Percentiles rank a stretch among this genome's conserved stretches.
phyloP scores from a whole-genome alignment of 352 stramenopile genomes.

The Vaucheria bursata region DNA sequence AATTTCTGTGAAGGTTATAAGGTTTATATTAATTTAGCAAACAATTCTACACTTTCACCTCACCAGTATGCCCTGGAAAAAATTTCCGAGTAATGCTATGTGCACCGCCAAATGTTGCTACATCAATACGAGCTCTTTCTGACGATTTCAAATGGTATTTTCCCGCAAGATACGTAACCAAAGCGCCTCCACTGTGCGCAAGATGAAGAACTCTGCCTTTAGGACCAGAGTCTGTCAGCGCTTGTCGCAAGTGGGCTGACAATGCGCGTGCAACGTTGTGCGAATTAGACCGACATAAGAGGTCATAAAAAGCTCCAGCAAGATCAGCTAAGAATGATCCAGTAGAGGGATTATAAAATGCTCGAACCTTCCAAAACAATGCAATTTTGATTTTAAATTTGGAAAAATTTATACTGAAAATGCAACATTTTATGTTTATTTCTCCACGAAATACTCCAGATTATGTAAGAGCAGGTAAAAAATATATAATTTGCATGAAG shows the following conservation, averaged over 20 bases:
- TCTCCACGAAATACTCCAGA: no score
- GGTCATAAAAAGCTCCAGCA: conserved; percentile 43
- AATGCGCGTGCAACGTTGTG: conserved; percentile 41
- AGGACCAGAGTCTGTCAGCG: conserved; percentile 34
- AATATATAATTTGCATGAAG: no score
- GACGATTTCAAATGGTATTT: conserved; percentile 49
- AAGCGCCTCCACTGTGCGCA: conserved; percentile 50
- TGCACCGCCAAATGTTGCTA: conserved; percentile 51
- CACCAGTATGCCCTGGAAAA: conserved; percentile 44
- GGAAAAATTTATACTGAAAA: no score
- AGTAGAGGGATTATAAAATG: conserved; percentile 52
- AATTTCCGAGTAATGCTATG: conserved; percentile 51
- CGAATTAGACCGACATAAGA: conserved; percentile 40
- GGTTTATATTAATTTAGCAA: no score
- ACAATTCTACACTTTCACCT: no score
- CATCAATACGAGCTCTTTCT: conserved; percentile 46
- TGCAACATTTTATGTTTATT: no score
- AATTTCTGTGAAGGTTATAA: no score
- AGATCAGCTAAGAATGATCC: conserved; percentile 49
- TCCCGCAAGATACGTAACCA: conserved; percentile 51
- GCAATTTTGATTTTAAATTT: no score
- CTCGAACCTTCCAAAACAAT: conserved; percentile 43
- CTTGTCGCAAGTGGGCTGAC: conserved; percentile 40
- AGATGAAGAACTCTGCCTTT: conserved; percentile 50
- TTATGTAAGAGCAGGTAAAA: no score